A percentile compares a stretch with the other conserved stretches of the same genome.
Evolutionary conservation across 2,329 filamentous ascomycete species (phyloP).

Genomic region (Clathrospora elynae): DNA sequence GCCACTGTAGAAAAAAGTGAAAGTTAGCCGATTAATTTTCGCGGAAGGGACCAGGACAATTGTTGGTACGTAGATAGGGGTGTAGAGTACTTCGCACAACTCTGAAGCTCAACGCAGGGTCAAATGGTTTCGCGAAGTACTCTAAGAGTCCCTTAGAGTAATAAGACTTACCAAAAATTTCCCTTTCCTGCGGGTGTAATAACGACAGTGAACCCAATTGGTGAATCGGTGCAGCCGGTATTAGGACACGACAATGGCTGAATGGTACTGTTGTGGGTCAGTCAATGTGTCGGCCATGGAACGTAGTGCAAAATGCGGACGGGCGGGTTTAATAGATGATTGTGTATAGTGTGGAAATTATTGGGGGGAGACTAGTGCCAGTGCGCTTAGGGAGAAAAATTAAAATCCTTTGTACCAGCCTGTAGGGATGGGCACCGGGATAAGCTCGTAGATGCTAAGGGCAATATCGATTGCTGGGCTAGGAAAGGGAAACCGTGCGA

Average conservation of each 20-base stretch:
- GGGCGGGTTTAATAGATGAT: constrained; percentile 47
- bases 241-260: constrained; percentile 40
- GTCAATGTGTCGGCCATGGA: constrained; percentile 20
- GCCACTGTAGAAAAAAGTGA: constrained; percentile 26
- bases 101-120: background rate
- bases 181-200: constrained; percentile 34
- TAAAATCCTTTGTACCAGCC: constrained; percentile 38
- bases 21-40: constrained; percentile 10
- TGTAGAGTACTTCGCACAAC: background rate
- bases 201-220: constrained; percentile 41
- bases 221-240: constrained; percentile 32
- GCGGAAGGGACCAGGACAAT: background rate
- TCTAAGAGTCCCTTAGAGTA: constrained; percentile 1
- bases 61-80: background rate
- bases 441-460: constrained; percentile 40
- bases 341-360: constrained; percentile 47
- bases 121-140: background rate
- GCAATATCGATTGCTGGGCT: constrained; percentile 34
- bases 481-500: constrained; percentile 34
- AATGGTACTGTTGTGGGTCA: constrained; percentile 38
- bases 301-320: constrained; percentile 26
- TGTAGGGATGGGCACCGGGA: constrained; percentile 40
- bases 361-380: constrained; percentile 41
- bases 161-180: constrained; percentile 42
- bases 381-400: constrained; percentile 42